Conservation (phyloP, 2,329 filamentous ascomycete species). For the Aspergillus texensis region DNA sequence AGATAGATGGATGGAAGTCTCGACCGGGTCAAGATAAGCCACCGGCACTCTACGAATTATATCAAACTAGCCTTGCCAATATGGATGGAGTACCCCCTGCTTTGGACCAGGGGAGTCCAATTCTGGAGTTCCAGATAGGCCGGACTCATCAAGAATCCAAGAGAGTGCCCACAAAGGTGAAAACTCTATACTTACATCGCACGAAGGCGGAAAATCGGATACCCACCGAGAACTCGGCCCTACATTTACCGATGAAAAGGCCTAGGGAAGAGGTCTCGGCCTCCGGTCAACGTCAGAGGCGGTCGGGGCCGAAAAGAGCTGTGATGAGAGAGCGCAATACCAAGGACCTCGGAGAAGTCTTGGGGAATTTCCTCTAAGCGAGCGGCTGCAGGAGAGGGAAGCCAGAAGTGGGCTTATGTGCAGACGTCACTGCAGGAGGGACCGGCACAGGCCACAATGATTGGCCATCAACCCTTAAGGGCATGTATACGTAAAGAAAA, state of each 20-base stretch:
- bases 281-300: not conserved
- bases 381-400: not conserved
- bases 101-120: slow-evolving; percentile 16
- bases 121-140: slow-evolving; percentile 31
- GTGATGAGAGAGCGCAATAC: slow-evolving; percentile 30
- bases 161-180: not conserved
- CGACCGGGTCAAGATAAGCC: slow-evolving; percentile 3
- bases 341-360: slow-evolving; percentile 31
- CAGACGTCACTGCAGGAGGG: slow-evolving; percentile 2
- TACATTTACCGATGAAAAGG: slow-evolving; percentile 11
- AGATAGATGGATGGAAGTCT: slow-evolving; percentile 33
- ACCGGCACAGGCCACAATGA: not conserved
- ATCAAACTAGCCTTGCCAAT: slow-evolving; percentile 13
- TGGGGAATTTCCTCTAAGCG: slow-evolving; percentile 34
- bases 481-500: too few species aligned
- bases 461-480: not conserved
- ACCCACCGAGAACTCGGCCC: slow-evolving; percentile 6
- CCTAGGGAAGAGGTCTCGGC: slow-evolving; percentile 3
- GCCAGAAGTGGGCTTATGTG: not conserved
- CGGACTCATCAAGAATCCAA: not conserved
- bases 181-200: slow-evolving; percentile 18
- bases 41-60: slow-evolving; percentile 20
- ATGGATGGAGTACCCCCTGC: not conserved
- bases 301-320: slow-evolving; percentile 16
- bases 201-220: not conserved